Evolutionary conservation across 2,329 filamentous ascomycete species (phyloP).

Genomic region (Curvularia hawaiiensis): DNA sequence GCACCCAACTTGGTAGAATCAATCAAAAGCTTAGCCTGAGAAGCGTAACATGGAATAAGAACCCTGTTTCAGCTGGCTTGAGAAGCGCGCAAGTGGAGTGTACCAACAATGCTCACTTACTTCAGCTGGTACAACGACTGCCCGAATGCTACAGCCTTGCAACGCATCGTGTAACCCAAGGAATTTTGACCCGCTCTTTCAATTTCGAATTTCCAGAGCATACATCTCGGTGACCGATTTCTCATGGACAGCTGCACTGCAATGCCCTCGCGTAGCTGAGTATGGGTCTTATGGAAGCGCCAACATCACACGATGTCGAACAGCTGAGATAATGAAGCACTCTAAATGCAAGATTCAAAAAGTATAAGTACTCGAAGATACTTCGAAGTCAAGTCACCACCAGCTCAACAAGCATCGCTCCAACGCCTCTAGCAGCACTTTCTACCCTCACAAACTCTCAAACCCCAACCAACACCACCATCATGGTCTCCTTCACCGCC

Average conservation of each 20-base stretch:
- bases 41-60: not conserved
- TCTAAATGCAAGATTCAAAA: not conserved
- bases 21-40: not conserved
- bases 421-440: not conserved
- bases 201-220: not conserved
- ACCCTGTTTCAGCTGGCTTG: not conserved
- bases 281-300: not conserved
- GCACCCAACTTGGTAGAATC: not conserved
- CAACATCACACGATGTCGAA: not conserved
- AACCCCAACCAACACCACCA: not conserved
- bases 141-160: not conserved
- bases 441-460: not conserved
- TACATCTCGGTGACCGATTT: not conserved
- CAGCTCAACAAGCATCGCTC: not conserved
- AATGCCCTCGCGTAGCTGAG: not conserved
- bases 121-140: not conserved
- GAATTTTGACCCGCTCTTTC: not conserved
- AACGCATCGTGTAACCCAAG: not conserved
- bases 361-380: not conserved
- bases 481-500: not conserved
- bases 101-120: not conserved
- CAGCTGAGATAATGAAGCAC: not conserved
- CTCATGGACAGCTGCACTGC: not conserved
- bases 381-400: not conserved
- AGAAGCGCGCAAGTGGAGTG: not conserved